Percentiles rank a stretch among this genome's conserved stretches.
These are phyloP conservation scores for Beauveria rudraprayagi DNA, from an alignment of 2,329 filamentous ascomycete genomes.

Conservation along the genomic window DNA sequence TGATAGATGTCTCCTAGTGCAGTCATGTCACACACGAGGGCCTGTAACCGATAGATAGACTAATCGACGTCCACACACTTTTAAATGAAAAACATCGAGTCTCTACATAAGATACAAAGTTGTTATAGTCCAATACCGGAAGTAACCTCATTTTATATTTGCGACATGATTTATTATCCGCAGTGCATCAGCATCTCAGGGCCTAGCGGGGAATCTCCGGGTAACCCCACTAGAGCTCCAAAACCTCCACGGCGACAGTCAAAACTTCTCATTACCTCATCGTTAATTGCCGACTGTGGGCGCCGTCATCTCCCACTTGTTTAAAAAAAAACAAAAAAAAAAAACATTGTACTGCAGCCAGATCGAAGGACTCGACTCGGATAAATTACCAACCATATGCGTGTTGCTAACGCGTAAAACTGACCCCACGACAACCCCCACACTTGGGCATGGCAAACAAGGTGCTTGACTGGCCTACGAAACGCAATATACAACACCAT, in stretches of 20 bases:
- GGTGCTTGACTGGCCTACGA: neutral
- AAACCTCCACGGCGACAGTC: constrained; percentile 22
- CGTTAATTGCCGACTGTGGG: neutral
- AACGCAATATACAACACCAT: constrained; percentile 26
- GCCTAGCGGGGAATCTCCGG: constrained; percentile 8
- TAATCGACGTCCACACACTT: too few relatives aligned
- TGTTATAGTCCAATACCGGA: neutral
- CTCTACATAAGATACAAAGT: neutral
- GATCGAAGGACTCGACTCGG: neutral
- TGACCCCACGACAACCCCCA: neutral
- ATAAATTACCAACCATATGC: neutral
- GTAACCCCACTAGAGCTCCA: constrained; percentile 10
- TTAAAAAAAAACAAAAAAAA: neutral
- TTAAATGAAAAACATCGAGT: neutral
- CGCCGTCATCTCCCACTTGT: neutral
- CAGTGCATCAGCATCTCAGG: neutral
- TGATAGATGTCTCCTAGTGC: neutral
- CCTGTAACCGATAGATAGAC: neutral
- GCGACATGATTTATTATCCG: neutral
- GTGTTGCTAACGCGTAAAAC: neutral
- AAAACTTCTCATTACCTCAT: constrained; percentile 12
- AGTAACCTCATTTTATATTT: neutral
- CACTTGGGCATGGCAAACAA: neutral
- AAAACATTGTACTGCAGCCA: neutral
- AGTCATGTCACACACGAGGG: neutral